These are phyloP conservation scores for Candida boidinii DNA, from an alignment of 805 yeast species.

Conservation along the genomic window DNA sequence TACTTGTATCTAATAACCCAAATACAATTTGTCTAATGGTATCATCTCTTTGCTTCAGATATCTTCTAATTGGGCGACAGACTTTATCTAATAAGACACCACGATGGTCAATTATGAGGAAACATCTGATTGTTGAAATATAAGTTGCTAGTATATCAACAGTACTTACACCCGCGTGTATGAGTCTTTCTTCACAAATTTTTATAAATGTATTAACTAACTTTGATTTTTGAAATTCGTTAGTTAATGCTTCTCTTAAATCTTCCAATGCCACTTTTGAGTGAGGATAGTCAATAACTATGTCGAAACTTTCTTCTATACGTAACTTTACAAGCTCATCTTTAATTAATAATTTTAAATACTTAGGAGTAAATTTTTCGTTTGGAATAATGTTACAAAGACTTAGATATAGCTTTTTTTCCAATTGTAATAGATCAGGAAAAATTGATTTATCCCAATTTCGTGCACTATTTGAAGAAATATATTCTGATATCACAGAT, in stretches of 20 bases:
- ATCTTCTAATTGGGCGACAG: constrained; percentile 64
- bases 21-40: constrained; percentile 60
- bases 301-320: constrained; percentile 48
- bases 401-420: constrained; percentile 28
- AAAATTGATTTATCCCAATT: constrained; percentile 32
- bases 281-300: constrained; percentile 45
- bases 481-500: constrained; percentile 23
- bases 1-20: constrained; percentile 51
- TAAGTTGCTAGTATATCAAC: constrained; percentile 61
- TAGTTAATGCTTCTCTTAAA: constrained; percentile 40
- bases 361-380: constrained; percentile 7
- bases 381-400: constrained; percentile 11
- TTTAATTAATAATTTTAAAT: constrained; percentile 13
- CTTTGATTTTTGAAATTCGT: constrained; percentile 38
- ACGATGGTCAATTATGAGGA: constrained; percentile 72
- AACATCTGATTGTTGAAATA: constrained; percentile 62
- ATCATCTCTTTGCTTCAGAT: constrained; percentile 67
- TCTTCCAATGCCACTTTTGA: constrained; percentile 50
- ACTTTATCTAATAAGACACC: constrained; percentile 78
- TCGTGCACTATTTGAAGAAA: constrained; percentile 22
- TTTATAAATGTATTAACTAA: constrained; percentile 43
- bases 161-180: constrained; percentile 81
- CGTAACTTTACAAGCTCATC: constrained; percentile 32
- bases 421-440: constrained; percentile 24
- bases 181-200: constrained; percentile 34